Percentiles rank a stretch among this genome's conserved stretches.
phyloP scores from a whole-genome alignment of 1,284 basidiomycete genomes.

The Xanthoconium separans region DNA sequence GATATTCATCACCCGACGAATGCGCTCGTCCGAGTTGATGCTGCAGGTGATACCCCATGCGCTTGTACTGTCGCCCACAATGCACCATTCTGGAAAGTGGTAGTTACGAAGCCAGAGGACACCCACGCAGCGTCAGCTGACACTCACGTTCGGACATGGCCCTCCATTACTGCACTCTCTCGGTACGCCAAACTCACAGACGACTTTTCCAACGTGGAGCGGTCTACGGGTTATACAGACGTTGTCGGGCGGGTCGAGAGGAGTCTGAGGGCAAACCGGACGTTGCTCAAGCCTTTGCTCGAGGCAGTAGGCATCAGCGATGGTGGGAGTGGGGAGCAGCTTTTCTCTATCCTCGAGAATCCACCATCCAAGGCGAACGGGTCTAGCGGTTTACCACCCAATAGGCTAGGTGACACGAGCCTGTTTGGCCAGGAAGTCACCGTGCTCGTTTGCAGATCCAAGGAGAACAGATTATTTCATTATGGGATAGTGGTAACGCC shows the following conservation, averaged over 20 bases:
- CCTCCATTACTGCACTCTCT: neutral
- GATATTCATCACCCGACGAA: slow-evolving; percentile 3
- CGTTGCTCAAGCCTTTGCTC: neutral
- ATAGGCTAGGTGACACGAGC: slow-evolving; percentile 1
- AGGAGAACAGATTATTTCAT: neutral
- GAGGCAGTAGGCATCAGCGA: neutral
- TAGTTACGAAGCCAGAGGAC: neutral
- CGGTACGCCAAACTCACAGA: neutral
- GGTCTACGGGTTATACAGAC: neutral
- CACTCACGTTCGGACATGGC: neutral
- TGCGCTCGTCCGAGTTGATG: neutral
- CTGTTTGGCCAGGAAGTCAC: neutral
- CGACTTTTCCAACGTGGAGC: slow-evolving; percentile 8
- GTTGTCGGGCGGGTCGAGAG: slow-evolving; percentile 1
- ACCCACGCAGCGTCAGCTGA: neutral
- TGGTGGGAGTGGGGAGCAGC: no score
- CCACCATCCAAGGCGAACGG: neutral
- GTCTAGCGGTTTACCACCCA: neutral
- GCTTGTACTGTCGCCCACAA: neutral
- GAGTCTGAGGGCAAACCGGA: neutral
- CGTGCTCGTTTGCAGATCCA: slow-evolving; percentile 3
- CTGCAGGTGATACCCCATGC: neutral
- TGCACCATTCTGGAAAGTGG: slow-evolving; percentile 7
- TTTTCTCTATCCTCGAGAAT: neutral
- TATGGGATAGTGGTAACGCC: slow-evolving; percentile 3